Evolutionary conservation across 2,329 filamentous ascomycete genomes (phyloP), one percentile per base, ranked within the genome.

Genomic region (Cadophora sp.): DNA sequence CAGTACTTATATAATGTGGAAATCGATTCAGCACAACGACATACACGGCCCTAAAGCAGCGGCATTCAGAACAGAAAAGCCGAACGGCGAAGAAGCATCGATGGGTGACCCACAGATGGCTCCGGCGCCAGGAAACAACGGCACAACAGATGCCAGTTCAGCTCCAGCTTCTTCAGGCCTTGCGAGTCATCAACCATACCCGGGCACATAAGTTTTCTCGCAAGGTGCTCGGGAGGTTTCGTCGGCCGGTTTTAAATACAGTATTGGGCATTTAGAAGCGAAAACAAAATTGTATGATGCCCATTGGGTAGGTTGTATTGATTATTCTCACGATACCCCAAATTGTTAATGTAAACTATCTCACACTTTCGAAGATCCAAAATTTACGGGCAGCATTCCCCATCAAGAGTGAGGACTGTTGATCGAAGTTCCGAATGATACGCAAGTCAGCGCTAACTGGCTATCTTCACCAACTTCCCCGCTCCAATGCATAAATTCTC

Each of bases 1-100:
- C 31, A 79, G 79, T 68, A 73, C 76, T 27, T 78, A 76, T 68
- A 75, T 80, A 26, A 76, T 81, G 61, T 79, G 77, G 67, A 75
- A 72, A 64, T 80, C 77, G 0, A 73, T 79, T 22, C 69, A 73
- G 0, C 78, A 81, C 37, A 75, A 80, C 50, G 78, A 79, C 12
- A 22, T 64, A 34, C 71, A 73, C 51, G 78, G 77, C 14, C 76
- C 76, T 1, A 74, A 72, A 16, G 73, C 76, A 9, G 65, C 72
- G 3, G 65, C 65, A 19, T 69, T 69, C 55, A 55, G 68, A 67
- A 68, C 55, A 51, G 67, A 67, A 67, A 55, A 27, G 26, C 56
- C 4, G 68, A 73, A 58, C 67, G 66, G 22, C 16, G 68, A 71
- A 64, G 71, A 71, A 61, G 63, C 55, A 46, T 70, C 64, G 34